Evolutionary conservation across 306 rosid species (phyloP), one percentile per base, ranked within the genome.

Genomic region (Abrus pulchellus): DNA sequence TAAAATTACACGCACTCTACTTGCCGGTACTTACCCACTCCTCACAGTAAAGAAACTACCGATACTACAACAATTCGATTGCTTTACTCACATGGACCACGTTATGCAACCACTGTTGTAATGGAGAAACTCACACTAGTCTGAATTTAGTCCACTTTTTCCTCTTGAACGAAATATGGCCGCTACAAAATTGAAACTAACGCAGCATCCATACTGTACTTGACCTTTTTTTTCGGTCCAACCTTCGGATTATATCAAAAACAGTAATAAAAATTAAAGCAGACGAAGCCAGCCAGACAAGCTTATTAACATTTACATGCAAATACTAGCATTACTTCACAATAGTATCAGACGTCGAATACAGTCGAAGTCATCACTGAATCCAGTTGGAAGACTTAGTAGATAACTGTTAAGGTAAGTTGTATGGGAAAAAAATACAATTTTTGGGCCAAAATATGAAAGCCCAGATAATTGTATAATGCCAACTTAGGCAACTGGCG

Each of bases 401-500:
- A 65, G 75, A 83, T 62, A 83, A 72, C 85, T 80, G 86, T 45
- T 67, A 74, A 85, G 69, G 67, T 79, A 59, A 65, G 79, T 43
- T 49, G 33, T 83, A 83, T 61, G 83, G 75, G 75, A 57, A 57
- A 85, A 80, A 77, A 84, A 73, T 81, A 82, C 90, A 81, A 68
- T 11, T 20, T 80, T 85, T 62, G 79, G 80, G 87, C 55, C 77
- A 54, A 78, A 85, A 81, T 20, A 20, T 86, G 53, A 83, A 70
- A 72, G 64, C 88, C 90, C 88, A 78, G 82, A 75, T 47, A 77
- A 92, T 81, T 66, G 77, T 71, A 59, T 70, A 84, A 11, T 14
- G 79, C 85, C 80, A 11, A 81, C 80, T 92, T 91, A 94, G 68
- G 99, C 99, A 55, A 91, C 99, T 5, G 99, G 99, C 28, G 99